Evolutionary conservation across 1,139 yeast species (phyloP).

Genomic region (Lodderomyces jiufengensis): DNA sequence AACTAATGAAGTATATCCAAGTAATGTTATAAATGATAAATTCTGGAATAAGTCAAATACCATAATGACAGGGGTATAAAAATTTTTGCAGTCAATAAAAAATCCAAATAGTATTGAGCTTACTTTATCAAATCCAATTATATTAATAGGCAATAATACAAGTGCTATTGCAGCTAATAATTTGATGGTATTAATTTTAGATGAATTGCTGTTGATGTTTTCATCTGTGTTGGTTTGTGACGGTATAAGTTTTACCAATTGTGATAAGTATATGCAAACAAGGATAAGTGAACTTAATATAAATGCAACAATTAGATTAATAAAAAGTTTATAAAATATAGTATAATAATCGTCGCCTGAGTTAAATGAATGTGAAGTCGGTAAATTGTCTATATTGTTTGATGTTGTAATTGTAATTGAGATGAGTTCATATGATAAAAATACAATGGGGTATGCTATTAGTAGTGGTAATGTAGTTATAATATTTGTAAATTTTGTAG

Average conservation of each 20-base stretch:
- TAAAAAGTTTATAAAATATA: no score
- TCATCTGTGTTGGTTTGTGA: no score
- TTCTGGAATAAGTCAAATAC: constrained; percentile 17
- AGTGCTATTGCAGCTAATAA: no score
- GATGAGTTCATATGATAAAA: constrained; percentile 19
- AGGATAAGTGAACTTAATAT: no score
- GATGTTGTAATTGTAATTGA: background rate
- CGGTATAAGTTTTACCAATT: no score
- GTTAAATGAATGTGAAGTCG: no score
- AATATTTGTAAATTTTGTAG: background rate
- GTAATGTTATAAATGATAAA: constrained; percentile 3
- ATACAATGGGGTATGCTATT: constrained; percentile 25
- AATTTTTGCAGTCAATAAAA: constrained; percentile 25
- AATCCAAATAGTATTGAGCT: constrained; percentile 22
- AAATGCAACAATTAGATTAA: no score
- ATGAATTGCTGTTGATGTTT: constrained; percentile 13
- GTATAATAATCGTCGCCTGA: no score
- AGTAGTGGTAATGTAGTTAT: constrained; percentile 28
- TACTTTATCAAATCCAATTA: constrained; percentile 5
- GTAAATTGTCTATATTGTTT: no score
- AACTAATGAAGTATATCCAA: constrained; percentile 8
- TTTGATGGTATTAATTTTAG: constrained; percentile 3
- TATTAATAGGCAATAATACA: no score
- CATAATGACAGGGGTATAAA: constrained; percentile 25
- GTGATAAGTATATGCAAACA: no score